These are phyloP conservation scores for Pachysolen tannophilus DNA, from an alignment of 805 yeast species.

Conservation along the genomic window DNA sequence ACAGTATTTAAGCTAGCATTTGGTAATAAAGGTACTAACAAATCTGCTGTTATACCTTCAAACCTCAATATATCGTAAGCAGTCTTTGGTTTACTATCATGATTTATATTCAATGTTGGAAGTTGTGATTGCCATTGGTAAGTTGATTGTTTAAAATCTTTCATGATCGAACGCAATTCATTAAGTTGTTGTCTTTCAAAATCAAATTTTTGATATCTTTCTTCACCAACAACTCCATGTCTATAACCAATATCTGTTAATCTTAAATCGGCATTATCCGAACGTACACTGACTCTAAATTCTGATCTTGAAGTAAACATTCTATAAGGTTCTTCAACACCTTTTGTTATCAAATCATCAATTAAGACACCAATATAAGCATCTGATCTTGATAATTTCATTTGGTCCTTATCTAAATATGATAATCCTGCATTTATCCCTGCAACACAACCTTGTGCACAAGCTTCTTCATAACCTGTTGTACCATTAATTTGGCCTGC, in stretches of 20 bases:
- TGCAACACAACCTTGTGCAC: conserved; percentile 92
- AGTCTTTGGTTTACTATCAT: conserved; percentile 42
- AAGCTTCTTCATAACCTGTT: conserved; percentile 98
- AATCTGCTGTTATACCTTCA: conserved; percentile 28
- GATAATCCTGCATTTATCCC: conserved; percentile 90
- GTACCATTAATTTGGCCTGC: conserved; percentile 99
- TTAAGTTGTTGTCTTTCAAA: conserved; percentile 38
- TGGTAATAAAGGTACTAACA: conserved; percentile 28
- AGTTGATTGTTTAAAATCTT: conserved; percentile 39
- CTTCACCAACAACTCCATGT: conserved; percentile 58
- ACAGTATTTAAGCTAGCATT: conserved; percentile 19
- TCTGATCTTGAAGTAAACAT: conserved; percentile 98
- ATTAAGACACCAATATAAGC: conserved; percentile 90
- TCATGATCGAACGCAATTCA: conserved; percentile 36
- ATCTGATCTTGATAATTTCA: conserved; percentile 64
- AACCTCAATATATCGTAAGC: conserved; percentile 71
- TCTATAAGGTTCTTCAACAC: conserved; percentile 94
- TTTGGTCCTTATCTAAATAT: conserved; percentile 1
- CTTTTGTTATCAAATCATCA: conserved; percentile 91
- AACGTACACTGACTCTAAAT: conserved; percentile 79
- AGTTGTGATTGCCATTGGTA: conserved; percentile 52
- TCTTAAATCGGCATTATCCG: conserved; percentile 90
- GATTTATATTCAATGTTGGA: conserved; percentile 40
- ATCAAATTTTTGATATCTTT: conserved; percentile 43
- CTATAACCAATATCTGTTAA: conserved; percentile 62